Evolutionary conservation across 2,329 filamentous ascomycete species (phyloP), one percentile per base, ranked within the genome.

Genomic region (Colletotrichum orbiculare): DNA sequence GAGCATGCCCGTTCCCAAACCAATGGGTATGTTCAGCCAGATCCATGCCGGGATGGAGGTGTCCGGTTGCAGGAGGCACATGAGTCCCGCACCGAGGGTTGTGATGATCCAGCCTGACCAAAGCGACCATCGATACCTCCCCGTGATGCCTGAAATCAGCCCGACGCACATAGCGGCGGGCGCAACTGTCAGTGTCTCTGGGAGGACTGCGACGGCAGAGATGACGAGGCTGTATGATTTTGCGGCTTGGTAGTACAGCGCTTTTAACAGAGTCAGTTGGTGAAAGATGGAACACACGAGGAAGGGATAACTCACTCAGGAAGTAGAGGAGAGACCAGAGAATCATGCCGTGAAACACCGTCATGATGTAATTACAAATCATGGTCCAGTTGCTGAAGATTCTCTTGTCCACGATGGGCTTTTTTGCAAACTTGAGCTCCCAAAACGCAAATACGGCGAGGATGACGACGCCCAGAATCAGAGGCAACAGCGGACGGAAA

Each of bases 1-100:
- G 6, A 92, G 78, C 59, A 91, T 82, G 2, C 89, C 90, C 3
- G 86, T 82, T 12, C 89, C 89, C 5, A 90, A 57, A 0, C 88
- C 89, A 11, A 85, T 77, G 15, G 87, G 79, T 6, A 91, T 72
- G 70, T 86, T 88, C 48, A 91, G 76, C 70, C 89, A 85, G 58
- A 91, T 78, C 84, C 88, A 89, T 17, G 77, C 76, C 0, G 79
- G 75, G 2, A 85, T 81, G 2, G 80, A 79, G 2, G 87, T 89
- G 9, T 82, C 55, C 8, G 74, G 72, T 12, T 70, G 75, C 37
- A 89, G 78, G 25, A 85, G 75, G 43, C 82, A 77, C 60, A 90
- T 76, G 5, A 84, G 72, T 3, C 89, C 90, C 6, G 84, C 76
- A 2, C 89, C 88, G 2, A 89, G 69, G 0, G 85, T 87, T 2